Base-by-base conservation (phyloP, 2,329 filamentous ascomycete genomes). In the Kalmusia sp. region DNA sequence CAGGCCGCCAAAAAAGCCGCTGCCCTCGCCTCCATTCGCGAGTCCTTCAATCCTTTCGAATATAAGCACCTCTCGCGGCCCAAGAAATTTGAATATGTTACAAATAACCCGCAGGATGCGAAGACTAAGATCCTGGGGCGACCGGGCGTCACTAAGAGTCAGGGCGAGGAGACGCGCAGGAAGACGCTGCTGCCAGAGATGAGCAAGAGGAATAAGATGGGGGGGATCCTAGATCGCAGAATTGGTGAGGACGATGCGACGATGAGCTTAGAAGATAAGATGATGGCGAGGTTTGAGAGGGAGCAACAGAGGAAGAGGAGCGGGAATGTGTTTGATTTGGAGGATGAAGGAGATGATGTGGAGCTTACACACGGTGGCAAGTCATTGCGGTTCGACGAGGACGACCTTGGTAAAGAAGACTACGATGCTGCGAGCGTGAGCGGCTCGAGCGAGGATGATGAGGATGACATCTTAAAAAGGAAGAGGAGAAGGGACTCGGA, bases 31-130 rank as follows among this genome's bases (percentile, higher is more conserved):
- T 86, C 85, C 52, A 97, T 99, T 72, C 89, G 95, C 70, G 93
- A 98, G 69, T 89, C 93, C 63, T 98, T 98, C 84, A 99, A 99
- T 73, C 95, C 95, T 0, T 99, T 99, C 76, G 95, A 99, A 71
- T 85, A 96, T 72, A 96, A 96, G 76, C 86, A 90, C 53, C 87
- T 89, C 34, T 82, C 87, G 1, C 84, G 89, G 54, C 90, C 88
- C 0, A 87, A 87, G 51, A 98, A 98, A 68, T 96, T 96, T 61
- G 87, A 93, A 37, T 88, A 93, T 38, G 92, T 90, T 0, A 93
- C 83, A 48, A 84, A 84, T 52, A 81, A 84, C 5, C 76, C 78
- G 11, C 79, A 81, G 39, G 62, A 69, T 61, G 79, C 81, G 22
- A 85, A 83, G 59, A 61, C 63, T 30, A 83, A 83, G 43, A 75